Evolutionary conservation across 2,329 filamentous ascomycete genomes (phyloP).

Genomic region (Aspergillus caelatus): DNA sequence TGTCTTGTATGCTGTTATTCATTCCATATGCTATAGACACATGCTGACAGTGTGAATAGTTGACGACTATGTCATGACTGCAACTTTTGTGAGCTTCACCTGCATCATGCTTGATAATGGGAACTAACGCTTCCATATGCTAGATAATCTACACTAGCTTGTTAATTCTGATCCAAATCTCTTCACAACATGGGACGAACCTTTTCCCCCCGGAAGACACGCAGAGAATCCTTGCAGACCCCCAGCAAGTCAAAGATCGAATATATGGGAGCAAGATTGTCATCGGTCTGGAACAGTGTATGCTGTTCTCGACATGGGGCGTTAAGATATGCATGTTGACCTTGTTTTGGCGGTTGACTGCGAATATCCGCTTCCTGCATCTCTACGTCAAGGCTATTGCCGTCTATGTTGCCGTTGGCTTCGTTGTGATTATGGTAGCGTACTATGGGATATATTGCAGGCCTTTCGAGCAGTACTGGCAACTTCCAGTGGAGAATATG

Average conservation of each 20-base stretch:
- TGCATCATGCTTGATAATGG: too few relatives aligned
- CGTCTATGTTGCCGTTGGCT: conserved; percentile 47
- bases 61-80: conserved; percentile 43
- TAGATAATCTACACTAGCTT: conserved; percentile 40
- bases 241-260: conserved; percentile 45
- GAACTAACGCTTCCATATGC: not conserved
- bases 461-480: conserved; percentile 55
- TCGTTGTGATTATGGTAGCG: conserved; percentile 52
- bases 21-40: too few relatives aligned
- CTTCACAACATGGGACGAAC: conserved; percentile 41
- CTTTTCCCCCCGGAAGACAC: conserved; percentile 41
- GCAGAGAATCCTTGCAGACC: conserved; percentile 32
- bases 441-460: conserved; percentile 55
- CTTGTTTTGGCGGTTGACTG: conserved; percentile 53
- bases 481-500: conserved; percentile 45
- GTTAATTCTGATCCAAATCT: conserved; percentile 41
- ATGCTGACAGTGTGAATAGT: conserved; percentile 19
- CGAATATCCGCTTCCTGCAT: conserved; percentile 34
- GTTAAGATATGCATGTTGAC: conserved; percentile 56
- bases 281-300: conserved; percentile 53
- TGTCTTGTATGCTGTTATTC: not conserved
- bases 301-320: conserved; percentile 53
- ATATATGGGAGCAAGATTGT: conserved; percentile 54
- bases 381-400: conserved; percentile 44
- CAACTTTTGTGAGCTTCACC: conserved; percentile 36